Evolutionary conservation across 2,329 filamentous ascomycete species (phyloP), one percentile per base, ranked within the genome.

Genomic region (Alternaria sp.): DNA sequence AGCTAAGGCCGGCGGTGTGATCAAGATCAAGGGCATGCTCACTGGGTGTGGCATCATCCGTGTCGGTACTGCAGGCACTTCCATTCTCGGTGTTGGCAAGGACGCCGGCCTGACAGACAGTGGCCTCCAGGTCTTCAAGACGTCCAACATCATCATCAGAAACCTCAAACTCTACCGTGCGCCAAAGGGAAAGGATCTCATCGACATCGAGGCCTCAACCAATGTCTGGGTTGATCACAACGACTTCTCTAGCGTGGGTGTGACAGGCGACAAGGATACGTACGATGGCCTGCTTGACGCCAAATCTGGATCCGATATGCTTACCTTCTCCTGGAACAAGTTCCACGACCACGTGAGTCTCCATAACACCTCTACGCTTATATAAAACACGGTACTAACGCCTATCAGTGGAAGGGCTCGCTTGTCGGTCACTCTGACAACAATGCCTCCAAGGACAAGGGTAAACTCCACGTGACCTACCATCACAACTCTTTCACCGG

Each of bases 401-500:
- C 5, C 5, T 4, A 15, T 6, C 26, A 73, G 72, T 89, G 84
- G 83, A 89, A 89, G 78, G 86, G 83, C n/a, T 86, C 84, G 0
- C 82, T 89, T 13, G 79, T 88, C 59, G 88, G 86, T 15, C 87
- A 63, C 57, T 52, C 51, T 6, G 61, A 63, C 52, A 61, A 21
- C 52, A 63, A 63, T 78, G 78, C 68, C 25, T 79, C 71, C 52
- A 69, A 71, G 26, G 89, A 91, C 80, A 86, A 73, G 1, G 89
- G 88, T 69, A 83, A 88, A 74, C 83, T 91, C 32, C 85, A 82
- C 73, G 81, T 91, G 52, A 91, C 89, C 59, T 90, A 89, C 77
- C 85, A 86, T 81, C 87, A 90, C 84, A 91, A 91, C 85, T 82
- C 85, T 81, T 91, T 85, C 83, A 75, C 74, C 69, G 89, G 89